phyloP scores from a whole-genome alignment of 139 green algal genomes.

The Axilococcus clingmanii region DNA sequence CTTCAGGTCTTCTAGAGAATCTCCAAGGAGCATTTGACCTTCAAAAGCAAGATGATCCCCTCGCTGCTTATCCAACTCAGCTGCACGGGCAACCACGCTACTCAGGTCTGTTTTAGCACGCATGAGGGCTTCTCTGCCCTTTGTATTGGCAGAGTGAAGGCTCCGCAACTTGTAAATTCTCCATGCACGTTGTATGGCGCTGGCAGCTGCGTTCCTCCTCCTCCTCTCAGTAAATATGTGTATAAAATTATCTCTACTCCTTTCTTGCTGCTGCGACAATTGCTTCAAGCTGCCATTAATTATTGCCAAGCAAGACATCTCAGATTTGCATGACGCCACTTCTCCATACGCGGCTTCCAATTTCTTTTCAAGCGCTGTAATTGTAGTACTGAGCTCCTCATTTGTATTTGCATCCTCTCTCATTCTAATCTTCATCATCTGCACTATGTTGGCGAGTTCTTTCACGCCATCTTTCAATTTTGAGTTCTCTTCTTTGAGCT shows the following conservation, averaged over 20 bases:
- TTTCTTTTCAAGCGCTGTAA: too few relatives aligned
- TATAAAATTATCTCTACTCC: too few relatives aligned
- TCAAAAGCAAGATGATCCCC: slow-evolving; percentile 33
- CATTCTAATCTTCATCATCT: too few relatives aligned
- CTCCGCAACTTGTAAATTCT: slow-evolving; percentile 14
- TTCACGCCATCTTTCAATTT: slow-evolving; percentile 1
- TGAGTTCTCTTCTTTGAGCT: slow-evolving; percentile 2
- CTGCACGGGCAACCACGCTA: slow-evolving; percentile 23
- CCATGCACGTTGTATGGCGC: slow-evolving; percentile 28
- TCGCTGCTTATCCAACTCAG: slow-evolving; percentile 17
- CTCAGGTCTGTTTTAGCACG: slow-evolving; percentile 10
- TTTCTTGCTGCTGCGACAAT: too few relatives aligned
- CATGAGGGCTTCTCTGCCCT: slow-evolving; percentile 8
- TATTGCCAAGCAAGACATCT: too few relatives aligned
- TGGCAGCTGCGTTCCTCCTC: slow-evolving; percentile 23
- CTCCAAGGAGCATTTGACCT: slow-evolving; percentile 33
- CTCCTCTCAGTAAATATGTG: too few relatives aligned
- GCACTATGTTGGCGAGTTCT: slow-evolving; percentile 4
- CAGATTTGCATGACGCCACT: too few relatives aligned
- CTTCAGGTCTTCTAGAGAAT: slow-evolving; percentile 30
- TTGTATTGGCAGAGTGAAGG: slow-evolving; percentile 6
- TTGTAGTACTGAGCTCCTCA: too few relatives aligned
- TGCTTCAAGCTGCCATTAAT: too few relatives aligned
- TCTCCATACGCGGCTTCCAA: too few relatives aligned
- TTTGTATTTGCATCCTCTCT: too few relatives aligned